A percentile compares a stretch with the other conserved stretches of the same genome.
These are phyloP conservation scores for Sedum album DNA, from an alignment of 164 flowering plant genomes.

Conservation along the genomic window DNA sequence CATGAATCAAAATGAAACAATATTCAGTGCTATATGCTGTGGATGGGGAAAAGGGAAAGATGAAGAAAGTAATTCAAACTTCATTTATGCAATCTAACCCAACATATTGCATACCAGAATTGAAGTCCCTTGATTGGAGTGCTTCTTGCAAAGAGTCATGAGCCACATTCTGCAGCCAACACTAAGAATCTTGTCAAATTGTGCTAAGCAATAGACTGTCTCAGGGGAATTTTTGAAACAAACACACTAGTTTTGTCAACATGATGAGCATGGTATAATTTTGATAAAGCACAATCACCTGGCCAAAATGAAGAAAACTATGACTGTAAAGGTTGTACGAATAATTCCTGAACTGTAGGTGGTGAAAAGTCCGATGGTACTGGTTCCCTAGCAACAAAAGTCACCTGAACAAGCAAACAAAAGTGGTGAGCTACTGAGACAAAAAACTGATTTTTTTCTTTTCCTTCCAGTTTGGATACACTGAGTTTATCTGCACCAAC, in stretches of 20 bases:
- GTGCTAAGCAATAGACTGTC: not conserved
- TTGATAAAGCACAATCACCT: slow-evolving; percentile 37
- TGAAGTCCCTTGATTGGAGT: slow-evolving; percentile 32
- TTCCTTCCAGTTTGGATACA: not conserved
- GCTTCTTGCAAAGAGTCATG: slow-evolving; percentile 51
- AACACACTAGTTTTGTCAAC: too few species aligned
- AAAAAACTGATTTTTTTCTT: not conserved
- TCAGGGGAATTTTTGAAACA: too few species aligned
- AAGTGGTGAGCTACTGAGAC: not conserved
- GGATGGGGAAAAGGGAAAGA: not conserved
- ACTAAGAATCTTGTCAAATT: not conserved
- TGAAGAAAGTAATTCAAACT: not conserved
- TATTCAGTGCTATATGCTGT: not conserved
- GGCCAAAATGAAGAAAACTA: slow-evolving; percentile 93
- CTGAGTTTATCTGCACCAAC: not conserved
- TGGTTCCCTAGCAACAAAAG: slow-evolving; percentile 72
- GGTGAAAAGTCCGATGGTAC: slow-evolving; percentile 60
- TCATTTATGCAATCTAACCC: too few species aligned
- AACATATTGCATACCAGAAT: slow-evolving; percentile 24
- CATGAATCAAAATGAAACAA: not conserved
- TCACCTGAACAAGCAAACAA: slow-evolving; percentile 45
- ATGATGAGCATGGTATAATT: not conserved
- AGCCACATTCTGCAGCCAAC: slow-evolving; percentile 74
- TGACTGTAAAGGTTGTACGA: slow-evolving; percentile 85
- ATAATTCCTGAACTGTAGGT: slow-evolving; percentile 45